A percentile compares a stretch with the other conserved stretches of the same genome.
These are phyloP conservation scores for Amphicarpaea edgeworthii DNA, from an alignment of 306 rosid species.

Conservation along the genomic window DNA sequence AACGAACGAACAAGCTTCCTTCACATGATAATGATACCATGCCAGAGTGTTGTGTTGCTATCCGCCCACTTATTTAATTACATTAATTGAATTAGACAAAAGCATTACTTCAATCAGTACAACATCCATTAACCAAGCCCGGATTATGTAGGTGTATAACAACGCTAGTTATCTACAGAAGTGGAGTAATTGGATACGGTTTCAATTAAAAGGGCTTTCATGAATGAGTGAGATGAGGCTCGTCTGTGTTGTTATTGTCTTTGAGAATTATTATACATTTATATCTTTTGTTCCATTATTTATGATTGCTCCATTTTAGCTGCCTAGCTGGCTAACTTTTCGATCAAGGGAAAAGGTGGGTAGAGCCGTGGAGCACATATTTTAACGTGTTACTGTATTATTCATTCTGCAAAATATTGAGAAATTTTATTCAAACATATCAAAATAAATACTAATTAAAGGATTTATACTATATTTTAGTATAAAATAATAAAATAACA, in stretches of 20 bases:
- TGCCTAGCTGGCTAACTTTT: slow-evolving; percentile 42
- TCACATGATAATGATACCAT: background rate
- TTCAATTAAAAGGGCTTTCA: slow-evolving; percentile 17
- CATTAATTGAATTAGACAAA: slow-evolving; percentile 12
- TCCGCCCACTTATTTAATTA: slow-evolving; percentile 24
- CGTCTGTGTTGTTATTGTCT: slow-evolving; percentile 41
- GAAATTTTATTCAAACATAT: background rate
- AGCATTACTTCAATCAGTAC: background rate
- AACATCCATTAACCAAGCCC: slow-evolving; percentile 18
- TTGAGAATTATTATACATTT: slow-evolving; percentile 12
- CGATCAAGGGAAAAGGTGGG: slow-evolving; percentile 8
- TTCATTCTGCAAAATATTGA: too few relatives aligned
- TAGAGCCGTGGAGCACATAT: slow-evolving; percentile 7
- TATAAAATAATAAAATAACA: background rate
- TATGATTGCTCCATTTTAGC: slow-evolving; percentile 27
- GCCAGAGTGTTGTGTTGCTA: background rate
- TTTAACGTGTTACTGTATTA: too few relatives aligned
- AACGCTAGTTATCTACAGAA: background rate
- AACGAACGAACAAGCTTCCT: slow-evolving; percentile 8
- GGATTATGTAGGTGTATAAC: slow-evolving; percentile 10
- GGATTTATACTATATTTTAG: background rate
- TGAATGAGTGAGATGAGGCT: background rate
- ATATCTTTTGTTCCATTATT: slow-evolving; percentile 14
- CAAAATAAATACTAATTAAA: background rate
- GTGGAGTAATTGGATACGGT: background rate